These are phyloP conservation scores for Sutorius australiensis DNA, from an alignment of 768 basidiomycete genomes.

Conservation along the genomic window DNA sequence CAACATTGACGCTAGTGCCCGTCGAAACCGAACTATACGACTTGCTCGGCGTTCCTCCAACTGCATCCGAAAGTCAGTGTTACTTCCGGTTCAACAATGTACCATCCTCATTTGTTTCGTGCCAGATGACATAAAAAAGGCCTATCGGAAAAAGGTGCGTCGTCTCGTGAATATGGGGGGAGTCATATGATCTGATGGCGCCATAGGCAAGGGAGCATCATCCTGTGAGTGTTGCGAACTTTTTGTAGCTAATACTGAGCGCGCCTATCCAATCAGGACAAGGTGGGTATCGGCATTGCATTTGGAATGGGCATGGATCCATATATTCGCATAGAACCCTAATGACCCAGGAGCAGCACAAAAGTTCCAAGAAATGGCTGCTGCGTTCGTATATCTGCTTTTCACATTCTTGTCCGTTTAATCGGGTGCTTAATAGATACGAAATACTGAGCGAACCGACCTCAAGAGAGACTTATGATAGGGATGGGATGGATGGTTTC, in stretches of 20 bases:
- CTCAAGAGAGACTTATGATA: slow-evolving; percentile 68
- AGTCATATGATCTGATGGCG: slow-evolving; percentile 13
- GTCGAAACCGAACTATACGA: slow-evolving; percentile 84
- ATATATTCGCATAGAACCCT: slow-evolving; percentile 56
- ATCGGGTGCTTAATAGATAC: slow-evolving; percentile 47
- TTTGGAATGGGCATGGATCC: not conserved
- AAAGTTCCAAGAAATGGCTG: slow-evolving; percentile 85
- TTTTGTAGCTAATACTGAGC: not conserved
- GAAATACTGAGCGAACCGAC: slow-evolving; percentile 76
- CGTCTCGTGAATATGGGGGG: not conserved
- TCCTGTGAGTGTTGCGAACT: slow-evolving; percentile 52
- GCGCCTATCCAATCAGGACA: slow-evolving; percentile 49
- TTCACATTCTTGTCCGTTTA: not conserved
- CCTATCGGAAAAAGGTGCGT: slow-evolving; percentile 86
- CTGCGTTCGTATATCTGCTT: slow-evolving; percentile 57
- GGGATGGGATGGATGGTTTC: slow-evolving; percentile 67
- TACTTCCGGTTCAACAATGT: not conserved
- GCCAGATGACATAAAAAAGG: slow-evolving; percentile 85
- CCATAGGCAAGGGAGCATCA: slow-evolving; percentile 81
- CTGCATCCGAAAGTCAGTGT: slow-evolving; percentile 65
- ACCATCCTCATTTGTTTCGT: slow-evolving; percentile 9
- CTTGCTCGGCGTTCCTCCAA: slow-evolving; percentile 66
- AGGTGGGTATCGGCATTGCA: slow-evolving; percentile 38
- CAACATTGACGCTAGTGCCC: slow-evolving; percentile 46
- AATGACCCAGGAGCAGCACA: slow-evolving; percentile 80